phyloP scores from a whole-genome alignment of 768 basidiomycete species.

The Auriscalpium orientale region DNA sequence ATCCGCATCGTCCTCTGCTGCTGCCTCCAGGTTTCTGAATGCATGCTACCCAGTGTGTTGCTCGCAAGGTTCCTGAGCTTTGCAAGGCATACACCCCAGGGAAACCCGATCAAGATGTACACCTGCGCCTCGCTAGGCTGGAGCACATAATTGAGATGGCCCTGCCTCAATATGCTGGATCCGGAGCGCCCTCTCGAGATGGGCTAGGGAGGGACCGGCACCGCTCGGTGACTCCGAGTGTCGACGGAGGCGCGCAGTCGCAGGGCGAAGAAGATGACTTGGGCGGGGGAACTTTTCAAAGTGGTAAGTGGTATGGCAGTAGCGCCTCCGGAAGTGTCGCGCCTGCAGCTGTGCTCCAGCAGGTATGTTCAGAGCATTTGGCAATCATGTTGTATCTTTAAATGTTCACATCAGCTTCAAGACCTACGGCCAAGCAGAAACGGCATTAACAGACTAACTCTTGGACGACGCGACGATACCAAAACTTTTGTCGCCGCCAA shows the following conservation, averaged over 20 bases:
- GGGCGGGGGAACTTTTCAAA: slow-evolving; percentile 69
- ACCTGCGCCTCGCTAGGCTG: slow-evolving; percentile 61
- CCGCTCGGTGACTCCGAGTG: slow-evolving; percentile 41
- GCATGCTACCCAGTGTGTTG: slow-evolving; percentile 48
- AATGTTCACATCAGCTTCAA: slow-evolving; percentile 35
- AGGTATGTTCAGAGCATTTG: slow-evolving; percentile 35
- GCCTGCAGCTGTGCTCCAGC: slow-evolving; percentile 70
- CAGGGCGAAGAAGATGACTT: slow-evolving; percentile 73
- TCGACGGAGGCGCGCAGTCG: slow-evolving; percentile 65
- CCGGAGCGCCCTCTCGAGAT: slow-evolving; percentile 25
- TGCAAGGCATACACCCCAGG: slow-evolving; percentile 88
- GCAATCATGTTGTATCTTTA: not conserved
- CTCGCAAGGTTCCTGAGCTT: slow-evolving; percentile 80
- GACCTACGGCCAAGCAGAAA: slow-evolving; percentile 35
- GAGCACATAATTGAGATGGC: slow-evolving; percentile 79
- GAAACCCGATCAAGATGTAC: slow-evolving; percentile 77
- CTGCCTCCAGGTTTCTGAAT: slow-evolving; percentile 10
- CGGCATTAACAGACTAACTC: not conserved
- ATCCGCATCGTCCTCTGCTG: slow-evolving; percentile 5
- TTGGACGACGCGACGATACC: slow-evolving; percentile 18
- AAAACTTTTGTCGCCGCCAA: slow-evolving; percentile 23
- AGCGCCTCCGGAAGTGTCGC: slow-evolving; percentile 81
- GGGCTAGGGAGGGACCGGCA: slow-evolving; percentile 23
- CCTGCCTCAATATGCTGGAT: slow-evolving; percentile 62
- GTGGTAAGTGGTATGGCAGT: slow-evolving; percentile 81